Base-by-base conservation (phyloP, 208 protist genomes). In the Vickermania spadyakhi region DNA sequence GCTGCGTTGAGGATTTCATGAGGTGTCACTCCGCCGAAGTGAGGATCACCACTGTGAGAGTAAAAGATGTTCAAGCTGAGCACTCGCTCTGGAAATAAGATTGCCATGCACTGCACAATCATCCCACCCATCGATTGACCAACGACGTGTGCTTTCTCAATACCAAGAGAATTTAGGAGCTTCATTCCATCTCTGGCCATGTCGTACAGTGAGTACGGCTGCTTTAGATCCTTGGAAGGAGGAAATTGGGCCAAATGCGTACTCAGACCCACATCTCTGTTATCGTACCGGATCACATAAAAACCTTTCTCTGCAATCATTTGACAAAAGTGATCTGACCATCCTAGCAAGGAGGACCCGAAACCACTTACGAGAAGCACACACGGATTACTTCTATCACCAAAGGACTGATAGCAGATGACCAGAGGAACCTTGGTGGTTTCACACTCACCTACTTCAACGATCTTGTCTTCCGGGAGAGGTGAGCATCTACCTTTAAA, bases 71-170 rank as follows among this genome's bases (percentile, higher is more conserved):
- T 58, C 3, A 89, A 63, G 31, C 70, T 84, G 18, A 51, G 52
- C 0, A 93, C 73, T 1, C 77, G 69, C 41, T 75, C 53, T 0
- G 81, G 78, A 29, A 73, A 68, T 23, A 60, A 28, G 14, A 89
- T 69, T 18, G 68, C 81, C 60, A 93, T 73, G 58, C 62, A 63
- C 70, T 90, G 82, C 1, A 63, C 66, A 56, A 93, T 81, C 57
- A 86, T 81, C 22, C 86, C 86, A 28, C 86, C 86, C 68, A 89
- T 64, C 2, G 71, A 90, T 41, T 69, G 72, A 21, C 86, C 86
- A 1, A 93, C 75, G 28, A 93, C 45, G 58, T 93, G 82, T 29
- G 76, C 73, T 11, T 45, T 65, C 13, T 50, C 5, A 2, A 81
- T 59, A 41, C 65, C 50, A 28, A 93, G 68, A 1, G 41, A 70